Base-by-base conservation (phyloP, 164 flowering plant species). In the Magnolia changhungtana region DNA sequence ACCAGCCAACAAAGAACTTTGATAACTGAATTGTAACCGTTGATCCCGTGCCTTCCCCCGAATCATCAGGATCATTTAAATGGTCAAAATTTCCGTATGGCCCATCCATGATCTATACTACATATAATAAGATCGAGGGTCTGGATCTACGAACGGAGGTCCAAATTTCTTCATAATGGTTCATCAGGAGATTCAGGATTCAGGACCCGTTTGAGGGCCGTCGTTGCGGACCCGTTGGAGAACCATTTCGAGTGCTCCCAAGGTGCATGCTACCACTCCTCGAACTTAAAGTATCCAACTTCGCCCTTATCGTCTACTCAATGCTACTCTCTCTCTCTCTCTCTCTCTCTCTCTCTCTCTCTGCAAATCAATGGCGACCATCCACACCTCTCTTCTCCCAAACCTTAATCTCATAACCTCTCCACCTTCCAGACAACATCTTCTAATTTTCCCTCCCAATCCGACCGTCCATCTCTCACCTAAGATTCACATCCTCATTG, bases 371-470 rank as follows among this genome's bases (percentile, higher is more conserved):
- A 80, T 80, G 83, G 83, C 83, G 73, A 63, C 85, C 7, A 27
- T 78, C 52, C 67, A 58, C 74, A 59, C 78, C 58, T 75, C 82
- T 50, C 76, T 83, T 79, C 8, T 58, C 89, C 61, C 82, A 84
- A 81, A 27, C 88, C 85, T 83, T 85, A 80, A 37, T 16, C 69
- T 77, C 65, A 72, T 78, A 27, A 31, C 76, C 37, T 52, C 84
- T 67, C 64, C 76, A 45, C 29, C 55, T 3, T 45, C 64, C 37
- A 18, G 49, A 74, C 19, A 18, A 21, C 13, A 24, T 7, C 16
- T 2, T 7, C 68, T 13, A 7, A 21, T 13, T 3, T 69, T 72
- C 74, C 55, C 10, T 24, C 21, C 51, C 45, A 1, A 45, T 55
- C 19, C 24, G 58, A 20, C 67, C 59, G 11, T 45, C 79, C 61